These are phyloP conservation scores for Mycosarcoma mackinlayi DNA, from an alignment of 1,284 basidiomycete species.

Conservation along the genomic window DNA sequence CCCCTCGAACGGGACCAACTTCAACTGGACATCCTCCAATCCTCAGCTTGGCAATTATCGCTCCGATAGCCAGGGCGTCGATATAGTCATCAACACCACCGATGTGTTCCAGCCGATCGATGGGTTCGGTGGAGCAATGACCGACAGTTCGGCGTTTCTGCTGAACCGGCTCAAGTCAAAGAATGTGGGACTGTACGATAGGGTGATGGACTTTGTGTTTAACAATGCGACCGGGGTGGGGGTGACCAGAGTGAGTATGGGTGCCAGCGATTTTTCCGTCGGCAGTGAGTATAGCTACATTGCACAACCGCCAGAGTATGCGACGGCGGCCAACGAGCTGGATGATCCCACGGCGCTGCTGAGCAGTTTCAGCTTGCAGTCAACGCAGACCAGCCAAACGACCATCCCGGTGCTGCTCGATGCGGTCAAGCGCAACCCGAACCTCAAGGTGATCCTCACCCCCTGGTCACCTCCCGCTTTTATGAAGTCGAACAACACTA, in stretches of 20 bases:
- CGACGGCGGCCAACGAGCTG: constrained; percentile 13
- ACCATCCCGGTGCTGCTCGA: constrained; percentile 54
- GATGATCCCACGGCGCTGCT: constrained; percentile 28
- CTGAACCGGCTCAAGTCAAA: constrained; percentile 34
- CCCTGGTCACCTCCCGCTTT: constrained; percentile 57
- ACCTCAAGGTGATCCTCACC: constrained; percentile 48
- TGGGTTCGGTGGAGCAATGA: constrained; percentile 53
- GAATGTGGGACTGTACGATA: constrained; percentile 33
- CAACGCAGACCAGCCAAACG: constrained; percentile 27
- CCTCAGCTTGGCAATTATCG: constrained; percentile 25
- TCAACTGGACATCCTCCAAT: constrained; percentile 38
- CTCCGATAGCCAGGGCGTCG: constrained; percentile 38
- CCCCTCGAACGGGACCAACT: constrained; percentile 31
- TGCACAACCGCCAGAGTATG: constrained; percentile 13
- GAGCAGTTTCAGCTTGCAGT: constrained; percentile 25
- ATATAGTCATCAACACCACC: constrained; percentile 47
- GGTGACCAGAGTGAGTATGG: constrained; percentile 47
- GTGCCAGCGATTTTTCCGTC: constrained; percentile 50
- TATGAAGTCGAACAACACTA: constrained; percentile 53
- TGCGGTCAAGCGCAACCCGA: constrained; percentile 37
- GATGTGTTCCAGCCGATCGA: constrained; percentile 40
- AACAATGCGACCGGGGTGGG: constrained; percentile 49
- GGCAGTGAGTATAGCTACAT: constrained; percentile 34
- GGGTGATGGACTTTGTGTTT: constrained; percentile 52
- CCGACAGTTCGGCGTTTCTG: constrained; percentile 49